Evolutionary conservation across 2,329 filamentous ascomycete species (phyloP).

Genomic region (Fusarium dimerum): DNA sequence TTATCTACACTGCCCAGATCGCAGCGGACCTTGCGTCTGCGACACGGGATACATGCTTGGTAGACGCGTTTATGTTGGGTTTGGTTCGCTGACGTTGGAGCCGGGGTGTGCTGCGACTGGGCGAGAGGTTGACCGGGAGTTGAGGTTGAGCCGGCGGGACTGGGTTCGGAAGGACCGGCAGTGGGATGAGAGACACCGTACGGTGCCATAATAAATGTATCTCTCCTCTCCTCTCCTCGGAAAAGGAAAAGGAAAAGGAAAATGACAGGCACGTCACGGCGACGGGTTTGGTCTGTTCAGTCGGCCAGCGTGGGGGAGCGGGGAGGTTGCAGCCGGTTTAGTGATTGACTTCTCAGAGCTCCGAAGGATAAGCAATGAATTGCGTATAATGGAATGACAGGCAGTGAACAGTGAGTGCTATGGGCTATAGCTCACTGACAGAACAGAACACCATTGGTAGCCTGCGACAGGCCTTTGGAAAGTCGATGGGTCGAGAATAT

Average conservation of each 20-base stretch:
- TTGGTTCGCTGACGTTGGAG: slow-evolving; percentile 15
- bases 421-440: slow-evolving; percentile 4
- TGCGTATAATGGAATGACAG: too few species aligned
- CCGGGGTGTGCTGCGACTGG: slow-evolving; percentile 22
- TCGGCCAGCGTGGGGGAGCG: neutral
- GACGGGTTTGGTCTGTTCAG: too few species aligned
- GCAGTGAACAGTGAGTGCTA: neutral
- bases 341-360: neutral
- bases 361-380: too few species aligned
- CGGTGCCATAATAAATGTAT: slow-evolving; percentile 22
- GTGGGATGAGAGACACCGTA: slow-evolving; percentile 24
- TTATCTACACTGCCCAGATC: slow-evolving; percentile 81
- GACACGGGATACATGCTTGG: slow-evolving; percentile 64
- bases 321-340: neutral
- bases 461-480: slow-evolving; percentile 2
- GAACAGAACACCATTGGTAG: neutral
- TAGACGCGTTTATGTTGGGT: slow-evolving; percentile 62
- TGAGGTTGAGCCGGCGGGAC: slow-evolving; percentile 24
- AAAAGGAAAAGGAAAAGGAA: slow-evolving; percentile 4
- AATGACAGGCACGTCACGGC: neutral
- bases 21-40: slow-evolving; percentile 62
- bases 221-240: neutral
- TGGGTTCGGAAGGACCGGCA: slow-evolving; percentile 26
- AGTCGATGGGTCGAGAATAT: slow-evolving; percentile 7
- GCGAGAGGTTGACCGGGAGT: slow-evolving; percentile 19